These are phyloP conservation scores for Alternaria sp. DNA, from an alignment of 2,329 filamentous ascomycete genomes.

Conservation along the genomic window DNA sequence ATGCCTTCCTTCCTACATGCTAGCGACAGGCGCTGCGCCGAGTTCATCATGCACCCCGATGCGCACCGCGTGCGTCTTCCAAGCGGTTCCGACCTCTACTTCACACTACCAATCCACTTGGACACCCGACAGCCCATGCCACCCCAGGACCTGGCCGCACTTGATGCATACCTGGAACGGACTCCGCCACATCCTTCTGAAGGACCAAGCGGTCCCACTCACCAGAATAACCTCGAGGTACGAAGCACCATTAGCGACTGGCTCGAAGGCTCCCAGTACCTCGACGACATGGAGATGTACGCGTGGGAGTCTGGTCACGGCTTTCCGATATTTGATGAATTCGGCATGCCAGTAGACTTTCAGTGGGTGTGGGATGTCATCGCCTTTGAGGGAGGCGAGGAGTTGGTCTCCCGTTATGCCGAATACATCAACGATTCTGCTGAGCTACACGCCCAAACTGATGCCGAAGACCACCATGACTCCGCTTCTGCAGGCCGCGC, in stretches of 20 bases:
- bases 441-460: background rate
- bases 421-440: background rate
- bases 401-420: background rate
- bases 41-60: background rate
- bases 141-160: background rate
- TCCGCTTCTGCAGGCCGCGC: background rate
- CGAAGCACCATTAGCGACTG: background rate
- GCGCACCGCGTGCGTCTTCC: background rate
- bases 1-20: background rate
- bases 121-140: background rate
- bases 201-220: background rate
- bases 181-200: background rate
- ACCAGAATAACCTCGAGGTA: background rate
- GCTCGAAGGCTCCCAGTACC: background rate
- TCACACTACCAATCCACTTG: conserved; percentile 1
- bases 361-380: background rate
- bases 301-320: conserved; percentile 3
- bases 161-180: background rate
- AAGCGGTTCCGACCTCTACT: background rate
- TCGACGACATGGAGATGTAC: background rate
- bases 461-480: background rate
- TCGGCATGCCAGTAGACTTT: background rate
- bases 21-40: background rate
- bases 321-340: background rate
- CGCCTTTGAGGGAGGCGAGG: background rate